These are phyloP conservation scores for Pythium dissimile DNA, from an alignment of 352 stramenopile species.

Conservation along the genomic window DNA sequence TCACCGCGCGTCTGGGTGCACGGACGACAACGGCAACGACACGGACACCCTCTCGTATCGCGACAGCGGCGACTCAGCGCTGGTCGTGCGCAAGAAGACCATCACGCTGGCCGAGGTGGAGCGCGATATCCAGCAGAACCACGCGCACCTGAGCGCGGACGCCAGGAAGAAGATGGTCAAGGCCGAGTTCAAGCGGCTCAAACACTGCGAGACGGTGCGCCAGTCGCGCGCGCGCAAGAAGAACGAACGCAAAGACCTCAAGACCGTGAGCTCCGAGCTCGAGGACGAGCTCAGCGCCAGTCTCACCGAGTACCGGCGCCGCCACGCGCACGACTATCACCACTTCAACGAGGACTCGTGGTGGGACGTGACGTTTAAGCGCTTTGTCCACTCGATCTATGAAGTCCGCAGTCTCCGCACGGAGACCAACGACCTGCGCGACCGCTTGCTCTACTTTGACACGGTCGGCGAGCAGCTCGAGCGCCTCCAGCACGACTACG, in stretches of 20 bases:
- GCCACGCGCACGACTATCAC: slow-evolving; percentile 40
- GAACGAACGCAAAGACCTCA: slow-evolving; percentile 51
- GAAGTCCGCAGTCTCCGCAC: slow-evolving; percentile 51
- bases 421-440: slow-evolving; percentile 43
- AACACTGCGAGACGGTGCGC: slow-evolving; percentile 75
- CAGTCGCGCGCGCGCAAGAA: slow-evolving; percentile 81
- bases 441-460: slow-evolving; percentile 53
- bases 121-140: slow-evolving; percentile 40
- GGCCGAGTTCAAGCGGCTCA: slow-evolving; percentile 68
- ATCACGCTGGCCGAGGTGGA: slow-evolving; percentile 66
- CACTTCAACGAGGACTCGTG: slow-evolving; percentile 45
- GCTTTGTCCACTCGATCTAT: slow-evolving; percentile 72
- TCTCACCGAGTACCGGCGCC: slow-evolving; percentile 33
- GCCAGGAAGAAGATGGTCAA: slow-evolving; percentile 51
- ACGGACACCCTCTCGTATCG: not conserved
- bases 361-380: slow-evolving; percentile 54
- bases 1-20: slow-evolving; percentile 2
- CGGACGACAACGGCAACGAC: not conserved
- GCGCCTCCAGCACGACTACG: slow-evolving; percentile 58
- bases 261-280: slow-evolving; percentile 53
- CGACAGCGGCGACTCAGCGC: not conserved
- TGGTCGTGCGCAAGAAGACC: slow-evolving; percentile 25
- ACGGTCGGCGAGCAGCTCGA: slow-evolving; percentile 71
- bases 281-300: slow-evolving; percentile 39
- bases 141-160: slow-evolving; percentile 38